phyloP scores from a whole-genome alignment of 805 yeast species.

The Wickerhamomyces sydowiorum region DNA sequence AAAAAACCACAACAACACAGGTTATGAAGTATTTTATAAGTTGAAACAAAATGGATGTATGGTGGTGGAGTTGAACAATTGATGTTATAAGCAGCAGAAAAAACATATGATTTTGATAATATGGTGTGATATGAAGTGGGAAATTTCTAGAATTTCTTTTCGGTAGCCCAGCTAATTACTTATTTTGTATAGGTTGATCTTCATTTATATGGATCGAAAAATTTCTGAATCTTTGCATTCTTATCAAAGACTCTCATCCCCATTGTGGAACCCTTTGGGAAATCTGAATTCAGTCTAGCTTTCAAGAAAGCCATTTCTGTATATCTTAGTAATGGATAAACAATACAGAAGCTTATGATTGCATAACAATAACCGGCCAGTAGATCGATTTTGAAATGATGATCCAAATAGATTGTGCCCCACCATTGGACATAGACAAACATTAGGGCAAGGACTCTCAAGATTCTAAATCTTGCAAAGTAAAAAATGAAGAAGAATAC shows the following conservation, averaged over 20 bases:
- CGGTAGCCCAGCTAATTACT: no score
- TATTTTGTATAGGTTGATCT: neutral
- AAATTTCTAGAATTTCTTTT: no score
- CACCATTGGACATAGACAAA: constrained; percentile 63
- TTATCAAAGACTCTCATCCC: constrained; percentile 62
- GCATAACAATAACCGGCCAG: constrained; percentile 52
- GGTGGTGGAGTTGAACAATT: no score
- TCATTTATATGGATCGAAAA: constrained; percentile 48
- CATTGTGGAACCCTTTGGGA: constrained; percentile 40
- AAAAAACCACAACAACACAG: no score
- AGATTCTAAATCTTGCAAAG: constrained; percentile 26
- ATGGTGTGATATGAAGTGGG: no score
- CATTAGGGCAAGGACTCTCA: constrained; percentile 27
- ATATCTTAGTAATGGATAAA: constrained; percentile 33
- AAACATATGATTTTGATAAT: no score
- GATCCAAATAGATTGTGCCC: constrained; percentile 70
- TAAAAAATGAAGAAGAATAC: constrained; percentile 34
- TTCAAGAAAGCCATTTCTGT: constrained; percentile 16
- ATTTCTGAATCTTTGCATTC: constrained; percentile 37
- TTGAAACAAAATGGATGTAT: no score
- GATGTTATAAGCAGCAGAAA: no score
- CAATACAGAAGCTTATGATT: constrained; percentile 33
- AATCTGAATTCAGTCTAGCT: constrained; percentile 34
- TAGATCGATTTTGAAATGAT: constrained; percentile 64
- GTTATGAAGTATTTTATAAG: no score